Percentiles rank a stretch among this genome's conserved stretches.
phyloP scores from a whole-genome alignment of 805 yeast species.

The Starmera dryadoides region DNA sequence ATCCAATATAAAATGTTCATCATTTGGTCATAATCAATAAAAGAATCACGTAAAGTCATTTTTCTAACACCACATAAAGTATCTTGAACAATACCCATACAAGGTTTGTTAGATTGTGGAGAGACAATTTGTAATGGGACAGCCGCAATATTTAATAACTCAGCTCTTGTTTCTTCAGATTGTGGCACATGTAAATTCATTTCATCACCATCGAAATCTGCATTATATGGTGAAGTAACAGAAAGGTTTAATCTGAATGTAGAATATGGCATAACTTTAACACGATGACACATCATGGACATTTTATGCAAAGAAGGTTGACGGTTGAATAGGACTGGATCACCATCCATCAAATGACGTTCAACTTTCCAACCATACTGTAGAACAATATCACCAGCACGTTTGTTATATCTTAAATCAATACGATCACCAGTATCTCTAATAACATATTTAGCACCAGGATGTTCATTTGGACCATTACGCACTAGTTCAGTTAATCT shows the following conservation, averaged over 20 bases:
- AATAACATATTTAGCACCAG: conserved; percentile 97
- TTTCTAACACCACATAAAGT: conserved; percentile 96
- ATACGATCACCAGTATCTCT: conserved; percentile 99
- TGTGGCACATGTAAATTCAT: conserved; percentile 99
- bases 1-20: conserved; percentile 97
- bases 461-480: conserved; percentile 98
- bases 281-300: conserved; percentile 99
- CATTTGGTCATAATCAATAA: conserved; percentile 86
- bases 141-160: conserved; percentile 88
- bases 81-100: conserved; percentile 99
- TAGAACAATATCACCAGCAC: conserved; percentile 96
- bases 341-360: conserved; percentile 95
- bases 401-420: conserved; percentile 91
- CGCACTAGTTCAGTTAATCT: conserved; percentile 87
- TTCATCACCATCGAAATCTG: conserved; percentile 99
- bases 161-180: conserved; percentile 96
- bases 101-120: conserved; percentile 97
- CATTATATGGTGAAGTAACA: conserved; percentile 98
- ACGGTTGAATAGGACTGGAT: conserved; percentile 96
- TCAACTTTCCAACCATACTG: conserved; percentile 99
- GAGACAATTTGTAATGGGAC: conserved; percentile 97
- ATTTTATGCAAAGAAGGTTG: conserved; percentile 98
- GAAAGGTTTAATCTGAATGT: conserved; percentile 95
- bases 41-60: conserved; percentile 85
- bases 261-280: conserved; percentile 97